phyloP scores from a whole-genome alignment of 768 basidiomycete genomes.

The Mycena belliarum region DNA sequence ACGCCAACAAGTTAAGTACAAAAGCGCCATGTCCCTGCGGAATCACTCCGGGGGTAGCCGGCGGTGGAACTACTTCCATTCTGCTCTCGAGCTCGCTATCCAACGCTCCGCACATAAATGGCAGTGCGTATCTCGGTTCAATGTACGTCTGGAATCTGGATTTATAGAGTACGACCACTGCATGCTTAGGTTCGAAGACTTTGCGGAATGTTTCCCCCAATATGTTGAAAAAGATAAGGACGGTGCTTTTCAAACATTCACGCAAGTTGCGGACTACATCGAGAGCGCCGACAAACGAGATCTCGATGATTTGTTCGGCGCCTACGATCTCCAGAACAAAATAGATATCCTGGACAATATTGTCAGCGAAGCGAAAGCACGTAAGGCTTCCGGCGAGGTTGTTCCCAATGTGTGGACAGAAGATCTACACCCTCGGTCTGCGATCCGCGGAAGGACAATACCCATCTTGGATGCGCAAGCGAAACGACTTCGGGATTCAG shows the following conservation, averaged over 20 bases:
- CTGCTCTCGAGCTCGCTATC: conserved; percentile 56
- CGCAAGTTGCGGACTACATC: conserved; percentile 70
- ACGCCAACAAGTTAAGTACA: neutral
- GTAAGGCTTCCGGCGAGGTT: conserved; percentile 48
- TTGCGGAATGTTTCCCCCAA: conserved; percentile 64
- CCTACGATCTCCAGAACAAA: conserved; percentile 67
- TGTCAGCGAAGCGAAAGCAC: conserved; percentile 64
- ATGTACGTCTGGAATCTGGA: too few species aligned
- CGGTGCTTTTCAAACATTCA: conserved; percentile 59
- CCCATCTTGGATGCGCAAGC: conserved; percentile 54
- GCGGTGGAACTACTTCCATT: conserved; percentile 58
- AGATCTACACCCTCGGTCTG: conserved; percentile 60
- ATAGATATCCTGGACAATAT: conserved; percentile 71
- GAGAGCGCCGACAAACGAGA: conserved; percentile 62
- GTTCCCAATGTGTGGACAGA: conserved; percentile 66
- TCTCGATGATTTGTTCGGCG: conserved; percentile 67
- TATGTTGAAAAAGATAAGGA: conserved; percentile 69
- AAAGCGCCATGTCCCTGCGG: conserved; percentile 2
- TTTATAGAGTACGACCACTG: conserved; percentile 6
- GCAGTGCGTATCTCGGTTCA: conserved; percentile 41
- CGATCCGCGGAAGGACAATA: conserved; percentile 62
- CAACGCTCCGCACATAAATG: conserved; percentile 47
- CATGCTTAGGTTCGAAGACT: conserved; percentile 50
- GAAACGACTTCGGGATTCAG: conserved; percentile 37
- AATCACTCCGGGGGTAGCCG: conserved; percentile 37